Evolutionary conservation across 2,329 filamentous ascomycete genomes (phyloP), one percentile per base, ranked within the genome.

Genomic region (Onygenales sp.): DNA sequence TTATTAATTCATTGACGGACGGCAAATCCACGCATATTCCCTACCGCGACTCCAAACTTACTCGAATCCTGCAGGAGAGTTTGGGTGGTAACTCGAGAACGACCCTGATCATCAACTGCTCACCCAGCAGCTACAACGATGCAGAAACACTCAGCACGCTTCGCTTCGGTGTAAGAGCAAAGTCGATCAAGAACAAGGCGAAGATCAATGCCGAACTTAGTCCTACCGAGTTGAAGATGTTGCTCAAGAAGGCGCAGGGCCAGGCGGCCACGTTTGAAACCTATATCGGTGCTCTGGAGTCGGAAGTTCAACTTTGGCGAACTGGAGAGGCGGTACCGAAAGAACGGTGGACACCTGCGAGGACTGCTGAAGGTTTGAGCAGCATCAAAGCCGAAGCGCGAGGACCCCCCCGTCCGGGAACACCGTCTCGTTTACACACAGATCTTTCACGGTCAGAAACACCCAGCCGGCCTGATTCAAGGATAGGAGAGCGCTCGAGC

Each of bases 141-240:
- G 83, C 85, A 52, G 93, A 98, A 75, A 97, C 93, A 0, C 74
- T 97, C 48, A 86, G 90, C 59, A 98, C 93, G 0, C 74, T 98
- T 56, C 83, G 91, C 45, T 98, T 97, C 67, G 93, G 93, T 76
- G 94, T 93, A 73, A 81, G 93, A 68, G 93, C 93, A 54, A 98
- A 98, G 77, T 88, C 89, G 0, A 98, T 98, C 77, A 96, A 97
- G 85, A 97, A 97, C 78, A 97, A 97, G 80, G 93, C 93, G 72
- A 98, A 97, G 85, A 87, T 98, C 80, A 98, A 98, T 68, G 91
- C 92, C 45, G 93, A 98, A 71, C 82, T 98, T 63, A 97, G 92
- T 65, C 93, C 93, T 45, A 84, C 90, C 10, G 93, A 98, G 72
- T 83, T 98, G 77, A 98, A 97, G 74, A 80, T 84, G 49, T 80